Evolutionary conservation across 768 basidiomycete species (phyloP), one percentile per base, ranked within the genome.

Genomic region (Porpolomopsis calyptriformis): DNA sequence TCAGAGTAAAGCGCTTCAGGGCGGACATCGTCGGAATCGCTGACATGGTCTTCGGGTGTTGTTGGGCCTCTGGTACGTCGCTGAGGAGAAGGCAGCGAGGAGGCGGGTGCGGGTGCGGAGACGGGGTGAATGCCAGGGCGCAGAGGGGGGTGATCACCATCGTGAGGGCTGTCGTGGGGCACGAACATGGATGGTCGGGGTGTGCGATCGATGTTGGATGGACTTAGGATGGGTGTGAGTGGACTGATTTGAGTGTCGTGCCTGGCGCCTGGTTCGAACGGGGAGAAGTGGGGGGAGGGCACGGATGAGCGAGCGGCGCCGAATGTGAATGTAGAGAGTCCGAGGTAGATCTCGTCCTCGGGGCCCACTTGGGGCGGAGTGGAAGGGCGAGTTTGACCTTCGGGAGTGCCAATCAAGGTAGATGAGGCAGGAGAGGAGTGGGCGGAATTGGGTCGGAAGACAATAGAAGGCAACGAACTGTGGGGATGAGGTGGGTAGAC

Each of bases 321-420:
- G 51, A 76, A 76, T 10, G 67, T 66, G 53, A 72, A 76, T 1
- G 69, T 66, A 10, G 66, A 58, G 39, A 76, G 66, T 26, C 66
- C 64, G 49, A 73, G 69, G 31, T 64, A 64, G 1, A 66, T 66
- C 52, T 73, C 73, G 43, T 68, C 50, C n/a, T n/a, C n/a, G n/a
- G n/a, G n/a, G n/a, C n/a, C n/a, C n/a, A n/a, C n/a, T n/a, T n/a
- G n/a, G n/a, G n/a, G n/a, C n/a, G n/a, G n/a, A n/a, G n/a, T n/a
- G n/a, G n/a, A n/a, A n/a, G n/a, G n/a, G n/a, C n/a, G n/a, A n/a
- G n/a, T n/a, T n/a, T n/a, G n/a, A n/a, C n/a, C n/a, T n/a, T n/a
- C n/a, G n/a, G n/a, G n/a, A n/a, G n/a, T n/a, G n/a, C n/a, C n/a
- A n/a, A n/a, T n/a, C n/a, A n/a, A n/a, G n/a, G n/a, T n/a, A n/a